Base-by-base conservation (phyloP, 805 yeast species). In the Teunomyces panamensis region DNA sequence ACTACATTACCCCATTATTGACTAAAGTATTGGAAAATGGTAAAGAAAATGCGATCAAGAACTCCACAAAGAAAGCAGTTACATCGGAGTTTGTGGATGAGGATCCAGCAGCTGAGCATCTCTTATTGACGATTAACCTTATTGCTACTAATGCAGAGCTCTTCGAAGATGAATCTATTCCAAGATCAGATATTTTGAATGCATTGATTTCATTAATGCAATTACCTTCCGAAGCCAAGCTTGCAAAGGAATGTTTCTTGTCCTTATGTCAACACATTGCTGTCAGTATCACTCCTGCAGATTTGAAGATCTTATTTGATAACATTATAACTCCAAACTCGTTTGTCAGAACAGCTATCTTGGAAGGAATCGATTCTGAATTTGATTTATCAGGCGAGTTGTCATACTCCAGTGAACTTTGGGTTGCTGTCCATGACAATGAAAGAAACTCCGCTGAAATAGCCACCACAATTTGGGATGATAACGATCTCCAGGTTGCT, bases 301-400 rank as follows among this genome's bases (percentile, higher is more conserved):
- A 92, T 62, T 64, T 89, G 51, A 56, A 69, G 13, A 62, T 87
- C 9, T 68, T 90, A 24, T 67, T 90, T 30, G 67, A 74, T 9
- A 80, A 79, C 30, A 59, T 83, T 9, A 67, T 89, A 24, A 73
- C 85, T 0, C 79, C 87, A 0, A 85, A 83, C 50, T 67, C 72
- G 3, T 87, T 87, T 67, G 95, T 89, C 7, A 83, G 96, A 53
- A 75, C 82, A 8, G 79, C 96, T 0, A 79, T 91, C 37, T 73
- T 94, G 52, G 97, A 94, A 62, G 85, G 85, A 7, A 62, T 92
- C 28, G 97, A 92, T 63, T 80, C 89, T 44, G 97, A 94, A 59
- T 87, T 86, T 56, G 84, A 80, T 47, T 70, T 86, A 45, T 73
- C 79, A 2, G 69, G 74, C 2, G 74, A 71, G 32, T 55, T 73